Conservation (phyloP, 208 protist species). For the Leishmania tarentolae region DNA sequence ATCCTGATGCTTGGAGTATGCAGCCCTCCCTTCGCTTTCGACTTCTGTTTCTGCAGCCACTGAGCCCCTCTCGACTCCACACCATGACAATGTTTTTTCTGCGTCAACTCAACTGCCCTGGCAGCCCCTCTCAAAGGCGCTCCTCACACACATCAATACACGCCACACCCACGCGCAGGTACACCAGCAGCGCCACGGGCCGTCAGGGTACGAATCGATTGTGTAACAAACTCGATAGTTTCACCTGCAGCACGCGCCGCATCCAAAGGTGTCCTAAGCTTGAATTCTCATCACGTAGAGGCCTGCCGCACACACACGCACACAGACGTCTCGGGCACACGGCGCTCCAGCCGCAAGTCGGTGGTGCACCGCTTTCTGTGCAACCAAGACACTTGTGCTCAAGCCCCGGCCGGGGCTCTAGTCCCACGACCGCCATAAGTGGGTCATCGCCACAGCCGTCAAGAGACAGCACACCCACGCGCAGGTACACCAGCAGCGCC, state of each 20-base stretch:
- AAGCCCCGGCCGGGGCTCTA: conserved; percentile 1
- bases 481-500: neutral
- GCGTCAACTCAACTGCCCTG: too few relatives aligned
- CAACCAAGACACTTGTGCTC: conserved; percentile 7
- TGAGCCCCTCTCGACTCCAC: too few relatives aligned
- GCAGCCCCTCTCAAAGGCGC: too few relatives aligned
- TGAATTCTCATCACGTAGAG: conserved; percentile 40
- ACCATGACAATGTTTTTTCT: too few relatives aligned
- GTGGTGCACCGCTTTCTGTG: conserved; percentile 16
- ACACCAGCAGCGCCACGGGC: conserved; percentile 3
- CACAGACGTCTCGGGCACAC: conserved; percentile 2
- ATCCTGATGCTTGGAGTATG: neutral
- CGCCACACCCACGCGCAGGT: neutral
- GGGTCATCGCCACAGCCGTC: neutral
- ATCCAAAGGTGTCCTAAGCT: conserved; percentile 68
- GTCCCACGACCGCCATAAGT: neutral
- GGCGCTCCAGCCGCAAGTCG: conserved; percentile 24
- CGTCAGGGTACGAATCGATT: conserved; percentile 58
- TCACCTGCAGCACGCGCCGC: conserved; percentile 36
- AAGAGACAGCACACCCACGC: neutral
- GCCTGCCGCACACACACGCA: neutral
- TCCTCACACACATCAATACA: neutral
- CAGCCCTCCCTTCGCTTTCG: neutral
- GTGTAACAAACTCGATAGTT: conserved; percentile 41
- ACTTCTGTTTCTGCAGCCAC: too few relatives aligned